A percentile compares a stretch with the other conserved stretches of the same genome.
phyloP scores from a whole-genome alignment of 495 filamentous ascomycete species.

The Parmelia sp. region DNA sequence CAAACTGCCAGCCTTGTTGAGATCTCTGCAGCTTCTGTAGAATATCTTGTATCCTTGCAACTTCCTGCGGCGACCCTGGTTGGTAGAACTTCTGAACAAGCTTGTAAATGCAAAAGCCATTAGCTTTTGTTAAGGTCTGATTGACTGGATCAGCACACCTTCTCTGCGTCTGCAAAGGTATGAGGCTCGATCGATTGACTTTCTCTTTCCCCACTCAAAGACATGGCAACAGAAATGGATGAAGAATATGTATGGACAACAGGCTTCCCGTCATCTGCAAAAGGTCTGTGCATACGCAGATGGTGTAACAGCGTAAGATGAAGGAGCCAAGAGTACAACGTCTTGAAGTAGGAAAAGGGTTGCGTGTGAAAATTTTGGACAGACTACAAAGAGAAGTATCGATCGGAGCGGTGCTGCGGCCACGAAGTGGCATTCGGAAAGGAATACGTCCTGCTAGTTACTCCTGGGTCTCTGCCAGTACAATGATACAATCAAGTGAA shows the following conservation, averaged over 20 bases:
- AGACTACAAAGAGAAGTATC: not conserved
- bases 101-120: slow-evolving; percentile 30
- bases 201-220: not conserved
- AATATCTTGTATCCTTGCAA: slow-evolving; percentile 66
- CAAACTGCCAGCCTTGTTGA: slow-evolving; percentile 76
- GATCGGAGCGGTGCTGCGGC: not conserved
- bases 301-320: not conserved
- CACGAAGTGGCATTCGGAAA: not conserved
- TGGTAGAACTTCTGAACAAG: slow-evolving; percentile 63
- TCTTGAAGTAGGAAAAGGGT: not conserved
- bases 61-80: slow-evolving; percentile 53
- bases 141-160: slow-evolving; percentile 2
- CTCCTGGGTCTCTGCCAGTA: not conserved
- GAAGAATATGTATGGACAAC: not conserved
- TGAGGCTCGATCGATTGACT: slow-evolving; percentile 5
- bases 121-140: not conserved
- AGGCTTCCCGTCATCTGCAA: not conserved
- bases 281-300: not conserved
- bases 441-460: not conserved
- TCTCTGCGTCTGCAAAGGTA: slow-evolving; percentile 11
- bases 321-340: slow-evolving; percentile 2
- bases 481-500: not conserved
- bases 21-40: slow-evolving; percentile 71
- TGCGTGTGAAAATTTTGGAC: not conserved
- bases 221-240: not conserved